Evolutionary conservation across 176 grass and related monocot genomes (phyloP).

Genomic region (Saccharum spontaneum): DNA sequence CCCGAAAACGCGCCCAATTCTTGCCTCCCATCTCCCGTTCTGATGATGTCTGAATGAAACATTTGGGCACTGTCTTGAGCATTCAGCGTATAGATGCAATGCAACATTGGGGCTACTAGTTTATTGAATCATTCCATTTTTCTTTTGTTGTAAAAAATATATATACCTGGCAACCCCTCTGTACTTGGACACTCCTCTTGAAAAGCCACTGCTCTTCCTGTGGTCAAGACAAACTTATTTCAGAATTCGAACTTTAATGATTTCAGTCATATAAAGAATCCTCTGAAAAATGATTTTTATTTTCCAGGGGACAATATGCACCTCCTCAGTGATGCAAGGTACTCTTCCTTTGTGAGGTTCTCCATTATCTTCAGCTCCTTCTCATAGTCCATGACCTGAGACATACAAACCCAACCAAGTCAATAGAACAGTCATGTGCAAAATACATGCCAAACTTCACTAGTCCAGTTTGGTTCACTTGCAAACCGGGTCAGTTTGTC

Average conservation of each 20-base stretch:
- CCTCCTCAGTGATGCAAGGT: conserved; percentile 69
- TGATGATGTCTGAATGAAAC: conserved; percentile 56
- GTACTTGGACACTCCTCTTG: conserved; percentile 76
- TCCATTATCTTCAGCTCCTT: conserved; percentile 73
- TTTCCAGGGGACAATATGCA: background rate
- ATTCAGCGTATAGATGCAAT: background rate
- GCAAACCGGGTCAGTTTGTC: no score
- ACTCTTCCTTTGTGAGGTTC: conserved; percentile 68
- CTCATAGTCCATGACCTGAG: conserved; percentile 60
- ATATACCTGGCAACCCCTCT: conserved; percentile 66
- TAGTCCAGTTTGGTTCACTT: background rate
- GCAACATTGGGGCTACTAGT: background rate
- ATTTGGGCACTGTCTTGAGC: background rate
- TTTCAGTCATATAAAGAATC: background rate
- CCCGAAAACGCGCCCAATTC: conserved; percentile 67
- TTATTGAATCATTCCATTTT: background rate
- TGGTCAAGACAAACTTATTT: background rate
- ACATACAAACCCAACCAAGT: background rate
- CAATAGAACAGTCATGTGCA: background rate
- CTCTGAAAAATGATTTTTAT: background rate
- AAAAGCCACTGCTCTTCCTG: conserved; percentile 79
- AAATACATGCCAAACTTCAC: background rate
- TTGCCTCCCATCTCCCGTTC: conserved; percentile 79
- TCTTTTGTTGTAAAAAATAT: background rate
- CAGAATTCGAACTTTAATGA: background rate